phyloP scores from a whole-genome alignment of 768 basidiomycete species.

The Rhizopogon salebrosus region DNA sequence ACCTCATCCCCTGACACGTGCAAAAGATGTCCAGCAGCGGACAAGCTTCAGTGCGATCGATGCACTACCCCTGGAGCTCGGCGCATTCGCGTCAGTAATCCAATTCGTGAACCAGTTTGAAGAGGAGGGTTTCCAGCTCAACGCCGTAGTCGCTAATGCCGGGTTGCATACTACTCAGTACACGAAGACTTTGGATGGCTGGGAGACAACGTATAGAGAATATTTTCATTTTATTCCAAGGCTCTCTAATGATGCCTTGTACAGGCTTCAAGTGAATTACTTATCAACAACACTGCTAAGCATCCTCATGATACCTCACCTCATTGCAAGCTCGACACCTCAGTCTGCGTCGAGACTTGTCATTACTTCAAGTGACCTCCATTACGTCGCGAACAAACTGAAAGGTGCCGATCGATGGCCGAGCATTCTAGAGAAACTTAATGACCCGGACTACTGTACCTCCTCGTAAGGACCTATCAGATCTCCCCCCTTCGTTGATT shows the following conservation, averaged over 20 bases:
- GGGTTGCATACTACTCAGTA: slow-evolving; percentile 15
- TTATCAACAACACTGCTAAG: slow-evolving; percentile 28
- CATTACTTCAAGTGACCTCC: slow-evolving; percentile 27
- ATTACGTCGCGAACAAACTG: slow-evolving; percentile 11
- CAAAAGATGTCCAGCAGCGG: slow-evolving; percentile 15
- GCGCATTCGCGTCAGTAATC: slow-evolving; percentile 24
- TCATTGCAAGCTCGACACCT: slow-evolving; percentile 18
- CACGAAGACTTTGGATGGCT: slow-evolving; percentile 36
- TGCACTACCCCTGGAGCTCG: slow-evolving; percentile 29
- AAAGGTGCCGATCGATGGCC: slow-evolving; percentile 2
- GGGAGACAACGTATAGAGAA: slow-evolving; percentile 37
- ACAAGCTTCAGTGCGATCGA: slow-evolving; percentile 13
- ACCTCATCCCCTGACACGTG: background rate
- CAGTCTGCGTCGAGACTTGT: slow-evolving; percentile 22
- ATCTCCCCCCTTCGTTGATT: background rate
- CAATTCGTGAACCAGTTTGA: slow-evolving; percentile 27
- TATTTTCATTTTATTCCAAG: background rate
- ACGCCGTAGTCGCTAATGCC: slow-evolving; percentile 28
- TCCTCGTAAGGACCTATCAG: slow-evolving; percentile 9
- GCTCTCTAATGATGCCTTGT: background rate
- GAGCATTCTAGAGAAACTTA: slow-evolving; percentile 23
- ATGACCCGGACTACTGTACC: slow-evolving; percentile 17
- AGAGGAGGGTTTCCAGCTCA: slow-evolving; percentile 15
- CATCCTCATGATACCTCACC: slow-evolving; percentile 29
- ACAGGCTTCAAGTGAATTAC: slow-evolving; percentile 31